phyloP scores from a whole-genome alignment of 352 stramenopile genomes.

The Phytophthora sp. region DNA sequence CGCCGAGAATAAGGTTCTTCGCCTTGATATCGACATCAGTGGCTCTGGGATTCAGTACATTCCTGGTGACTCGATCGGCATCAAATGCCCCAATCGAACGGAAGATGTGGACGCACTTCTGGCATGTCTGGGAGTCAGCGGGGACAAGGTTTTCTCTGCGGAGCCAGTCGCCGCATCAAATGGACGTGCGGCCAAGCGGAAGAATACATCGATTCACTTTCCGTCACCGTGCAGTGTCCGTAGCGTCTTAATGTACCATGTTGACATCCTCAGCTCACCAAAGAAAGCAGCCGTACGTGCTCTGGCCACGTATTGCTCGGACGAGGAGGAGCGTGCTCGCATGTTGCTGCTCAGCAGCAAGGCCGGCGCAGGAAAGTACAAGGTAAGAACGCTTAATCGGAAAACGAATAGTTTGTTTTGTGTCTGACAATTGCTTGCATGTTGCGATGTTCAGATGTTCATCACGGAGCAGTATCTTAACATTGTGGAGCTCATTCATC shows the following conservation, averaged over 20 bases:
- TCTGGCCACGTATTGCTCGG: conserved; percentile 66
- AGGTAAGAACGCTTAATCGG: conserved; percentile 38
- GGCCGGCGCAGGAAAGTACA: conserved; percentile 65
- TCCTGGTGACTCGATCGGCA: conserved; percentile 86
- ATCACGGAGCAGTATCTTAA: conserved; percentile 89
- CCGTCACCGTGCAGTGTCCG: conserved; percentile 67
- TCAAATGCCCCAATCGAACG: conserved; percentile 83
- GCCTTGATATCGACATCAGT: conserved; percentile 52
- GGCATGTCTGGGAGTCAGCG: conserved; percentile 49
- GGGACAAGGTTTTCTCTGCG: conserved; percentile 38
- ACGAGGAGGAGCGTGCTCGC: conserved; percentile 64
- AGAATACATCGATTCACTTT: conserved; percentile 51
- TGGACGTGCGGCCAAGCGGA: conserved; percentile 34
- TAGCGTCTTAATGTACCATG: conserved; percentile 72
- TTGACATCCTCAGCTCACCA: conserved; percentile 85
- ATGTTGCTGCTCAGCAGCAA: conserved; percentile 81
- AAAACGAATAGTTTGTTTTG: neutral
- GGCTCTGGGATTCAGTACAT: conserved; percentile 66
- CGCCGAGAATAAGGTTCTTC: conserved; percentile 65
- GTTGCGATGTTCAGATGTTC: conserved; percentile 57
- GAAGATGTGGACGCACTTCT: conserved; percentile 77
- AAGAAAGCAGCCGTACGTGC: conserved; percentile 80
- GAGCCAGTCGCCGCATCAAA: conserved; percentile 40
- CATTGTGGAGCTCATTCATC: conserved; percentile 90
- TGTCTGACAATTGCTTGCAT: conserved; percentile 2